Conservation (phyloP, 331 rosid genomes). For the Rhamnella rubrinervis region DNA sequence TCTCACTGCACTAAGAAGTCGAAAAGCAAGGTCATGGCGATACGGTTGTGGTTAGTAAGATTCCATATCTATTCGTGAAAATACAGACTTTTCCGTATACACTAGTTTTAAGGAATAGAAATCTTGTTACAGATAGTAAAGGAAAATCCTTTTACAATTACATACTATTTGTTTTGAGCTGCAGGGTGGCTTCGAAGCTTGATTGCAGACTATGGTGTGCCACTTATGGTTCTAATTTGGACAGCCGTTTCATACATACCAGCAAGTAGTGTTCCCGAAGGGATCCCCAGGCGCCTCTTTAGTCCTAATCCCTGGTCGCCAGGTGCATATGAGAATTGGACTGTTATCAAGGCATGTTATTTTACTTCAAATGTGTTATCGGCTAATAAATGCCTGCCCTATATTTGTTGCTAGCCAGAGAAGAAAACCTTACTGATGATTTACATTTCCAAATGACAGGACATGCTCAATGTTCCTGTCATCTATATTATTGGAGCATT, state of each 20-base stretch:
- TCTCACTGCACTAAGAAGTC: conserved; percentile 73
- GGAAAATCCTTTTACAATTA: not conserved
- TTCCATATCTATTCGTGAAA: not conserved
- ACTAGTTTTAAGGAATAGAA: too few species aligned
- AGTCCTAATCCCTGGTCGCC: conserved; percentile 99
- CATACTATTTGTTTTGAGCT: not conserved
- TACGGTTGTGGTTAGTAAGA: conserved; percentile 74
- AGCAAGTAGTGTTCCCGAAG: conserved; percentile 56
- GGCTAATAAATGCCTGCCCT: not conserved
- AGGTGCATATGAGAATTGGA: conserved; percentile 89
- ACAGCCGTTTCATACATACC: conserved; percentile 79
- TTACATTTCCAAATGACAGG: conserved; percentile 43
- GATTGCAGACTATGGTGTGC: conserved; percentile 86
- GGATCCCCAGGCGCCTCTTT: conserved; percentile 77
- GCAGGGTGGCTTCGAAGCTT: conserved; percentile 77
- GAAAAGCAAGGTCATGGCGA: conserved; percentile 99
- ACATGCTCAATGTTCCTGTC: conserved; percentile 84
- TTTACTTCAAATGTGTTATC: not conserved
- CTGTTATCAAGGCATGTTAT: conserved; percentile 64
- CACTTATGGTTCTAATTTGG: conserved; percentile 85
- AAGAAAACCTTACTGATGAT: not conserved
- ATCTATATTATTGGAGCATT: conserved; percentile 86
- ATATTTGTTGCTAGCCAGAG: not conserved
- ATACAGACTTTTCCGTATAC: too few species aligned
- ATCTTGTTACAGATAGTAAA: not conserved